Evolutionary conservation across 257 asterid species (phyloP).

Genomic region (Nyctanthes arbortristis): DNA sequence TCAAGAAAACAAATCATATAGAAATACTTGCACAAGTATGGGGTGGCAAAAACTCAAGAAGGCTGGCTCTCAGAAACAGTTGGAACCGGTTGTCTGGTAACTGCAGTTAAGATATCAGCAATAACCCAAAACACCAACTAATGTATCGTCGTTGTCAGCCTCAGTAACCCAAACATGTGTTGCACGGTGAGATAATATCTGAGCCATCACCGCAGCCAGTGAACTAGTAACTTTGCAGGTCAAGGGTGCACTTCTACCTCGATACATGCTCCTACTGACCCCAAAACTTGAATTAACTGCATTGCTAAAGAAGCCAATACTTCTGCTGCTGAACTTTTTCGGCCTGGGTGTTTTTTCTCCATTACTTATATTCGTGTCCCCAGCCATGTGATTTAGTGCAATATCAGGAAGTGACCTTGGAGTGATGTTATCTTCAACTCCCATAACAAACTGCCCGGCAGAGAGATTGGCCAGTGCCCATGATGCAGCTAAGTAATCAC

Average conservation of each 20-base stretch:
- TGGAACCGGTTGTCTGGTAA: constrained; percentile 57
- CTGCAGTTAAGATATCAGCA: constrained; percentile 84
- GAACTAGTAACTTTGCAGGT: constrained; percentile 82
- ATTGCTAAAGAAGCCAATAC: constrained; percentile 68
- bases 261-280: constrained; percentile 73
- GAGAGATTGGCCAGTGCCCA: constrained; percentile 94
- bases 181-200: constrained; percentile 94
- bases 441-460: constrained; percentile 90
- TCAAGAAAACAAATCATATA: background rate
- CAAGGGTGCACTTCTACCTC: constrained; percentile 91
- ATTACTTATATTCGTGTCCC: constrained; percentile 35
- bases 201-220: constrained; percentile 97
- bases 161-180: constrained; percentile 98
- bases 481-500: constrained; percentile 79
- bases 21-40: background rate
- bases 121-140: constrained; percentile 92
- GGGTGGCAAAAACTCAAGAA: constrained; percentile 27
- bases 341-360: constrained; percentile 32
- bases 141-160: constrained; percentile 59
- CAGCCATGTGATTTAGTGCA: constrained; percentile 26
- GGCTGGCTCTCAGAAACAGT: constrained; percentile 41
- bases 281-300: constrained; percentile 45
- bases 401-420: constrained; percentile 46
- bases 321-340: constrained; percentile 74
- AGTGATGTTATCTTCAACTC: constrained; percentile 69